These are phyloP conservation scores for Teratosphaeria destructans DNA, from an alignment of 2,329 filamentous ascomycete genomes.

Conservation along the genomic window DNA sequence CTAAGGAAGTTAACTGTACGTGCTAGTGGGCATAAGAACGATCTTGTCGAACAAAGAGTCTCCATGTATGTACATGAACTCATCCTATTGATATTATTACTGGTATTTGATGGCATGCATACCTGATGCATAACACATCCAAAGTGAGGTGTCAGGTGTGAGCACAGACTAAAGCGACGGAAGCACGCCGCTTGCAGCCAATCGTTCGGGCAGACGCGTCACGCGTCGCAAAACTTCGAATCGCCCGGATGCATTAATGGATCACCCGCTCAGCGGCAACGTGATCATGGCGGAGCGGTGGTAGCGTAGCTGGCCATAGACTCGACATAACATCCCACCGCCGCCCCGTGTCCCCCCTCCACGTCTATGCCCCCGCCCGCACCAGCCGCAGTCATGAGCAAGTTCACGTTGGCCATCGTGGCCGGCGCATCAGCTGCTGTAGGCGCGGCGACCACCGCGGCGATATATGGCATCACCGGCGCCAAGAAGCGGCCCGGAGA, in stretches of 20 bases:
- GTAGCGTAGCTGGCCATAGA: neutral
- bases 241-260: neutral
- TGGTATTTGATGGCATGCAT: too few relatives aligned
- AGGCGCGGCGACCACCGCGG: constrained; percentile 40
- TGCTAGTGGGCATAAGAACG: too few relatives aligned
- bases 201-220: neutral
- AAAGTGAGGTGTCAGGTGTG: too few relatives aligned
- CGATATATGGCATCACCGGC: constrained; percentile 31
- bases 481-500: constrained; percentile 10
- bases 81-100: too few relatives aligned
- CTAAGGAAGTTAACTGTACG: too few relatives aligned
- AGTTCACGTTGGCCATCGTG: constrained; percentile 40
- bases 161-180: neutral
- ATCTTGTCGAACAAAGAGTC: too few relatives aligned
- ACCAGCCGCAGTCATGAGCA: constrained; percentile 31
- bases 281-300: neutral
- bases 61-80: too few relatives aligned
- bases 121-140: too few relatives aligned
- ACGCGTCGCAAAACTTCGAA: neutral
- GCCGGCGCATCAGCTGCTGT: constrained; percentile 39
- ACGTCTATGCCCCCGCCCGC: neutral
- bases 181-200: neutral
- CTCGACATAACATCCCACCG: neutral
- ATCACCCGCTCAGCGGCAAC: neutral
- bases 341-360: neutral